phyloP scores from a whole-genome alignment of 805 yeast genomes.

The Metschnikowia vanudenii region DNA sequence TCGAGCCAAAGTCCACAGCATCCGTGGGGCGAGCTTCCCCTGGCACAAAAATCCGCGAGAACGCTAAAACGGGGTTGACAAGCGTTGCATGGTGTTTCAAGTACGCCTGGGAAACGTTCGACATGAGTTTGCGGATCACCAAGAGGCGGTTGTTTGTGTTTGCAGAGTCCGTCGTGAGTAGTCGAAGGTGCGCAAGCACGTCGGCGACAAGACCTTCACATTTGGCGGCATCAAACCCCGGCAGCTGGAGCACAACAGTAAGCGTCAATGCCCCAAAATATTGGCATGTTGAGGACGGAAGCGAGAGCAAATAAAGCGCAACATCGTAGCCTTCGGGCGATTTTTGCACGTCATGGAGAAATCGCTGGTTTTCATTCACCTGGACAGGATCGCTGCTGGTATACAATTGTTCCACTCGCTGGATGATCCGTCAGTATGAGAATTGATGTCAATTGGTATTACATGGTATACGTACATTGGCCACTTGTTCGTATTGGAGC shows the following conservation, averaged over 20 bases:
- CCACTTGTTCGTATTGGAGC: slow-evolving; percentile 11
- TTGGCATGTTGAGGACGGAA: slow-evolving; percentile 47
- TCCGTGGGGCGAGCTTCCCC: neutral
- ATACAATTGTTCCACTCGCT: slow-evolving; percentile 46
- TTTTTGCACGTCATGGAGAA: slow-evolving; percentile 59
- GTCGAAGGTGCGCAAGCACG: slow-evolving; percentile 7
- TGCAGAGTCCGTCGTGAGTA: slow-evolving; percentile 4
- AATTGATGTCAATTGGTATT: neutral
- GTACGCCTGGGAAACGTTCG: slow-evolving; percentile 52
- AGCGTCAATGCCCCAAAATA: slow-evolving; percentile 83
- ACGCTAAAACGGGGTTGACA: slow-evolving; percentile 36
- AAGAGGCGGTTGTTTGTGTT: slow-evolving; percentile 19
- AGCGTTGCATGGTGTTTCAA: slow-evolving; percentile 38
- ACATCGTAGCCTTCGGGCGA: slow-evolving; percentile 54
- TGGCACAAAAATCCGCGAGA: slow-evolving; percentile 3
- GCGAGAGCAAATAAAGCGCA: slow-evolving; percentile 52
- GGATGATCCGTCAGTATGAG: neutral
- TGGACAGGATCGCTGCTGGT: slow-evolving; percentile 36
- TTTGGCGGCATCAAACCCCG: slow-evolving; percentile 16
- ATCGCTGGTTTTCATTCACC: slow-evolving; percentile 48
- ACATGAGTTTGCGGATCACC: slow-evolving; percentile 57
- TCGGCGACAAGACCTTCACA: slow-evolving; percentile 10
- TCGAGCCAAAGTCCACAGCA: neutral
- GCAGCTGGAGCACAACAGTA: slow-evolving; percentile 54
- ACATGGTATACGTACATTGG: slow-evolving; percentile 8